Evolutionary conservation across 208 protist genomes (phyloP).

Genomic region (Angomonas desouzai): DNA sequence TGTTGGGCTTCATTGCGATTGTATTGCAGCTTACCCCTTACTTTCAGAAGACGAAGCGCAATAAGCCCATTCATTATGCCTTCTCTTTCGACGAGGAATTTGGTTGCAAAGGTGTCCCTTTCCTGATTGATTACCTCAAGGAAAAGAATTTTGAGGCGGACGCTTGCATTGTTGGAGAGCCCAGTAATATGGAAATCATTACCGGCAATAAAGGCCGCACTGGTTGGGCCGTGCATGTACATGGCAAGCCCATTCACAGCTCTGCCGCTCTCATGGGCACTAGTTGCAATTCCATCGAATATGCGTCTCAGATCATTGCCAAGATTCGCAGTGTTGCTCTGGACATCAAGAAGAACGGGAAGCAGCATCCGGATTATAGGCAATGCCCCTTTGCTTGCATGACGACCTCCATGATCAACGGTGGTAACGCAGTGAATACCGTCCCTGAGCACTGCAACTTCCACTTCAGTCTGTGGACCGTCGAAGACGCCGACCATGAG

Average conservation of each 20-base stretch:
- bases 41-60: constrained; percentile 24
- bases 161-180: constrained; percentile 40
- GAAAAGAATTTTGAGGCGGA: constrained; percentile 28
- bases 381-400: constrained; percentile 23
- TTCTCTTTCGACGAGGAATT: constrained; percentile 32
- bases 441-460: constrained; percentile 50
- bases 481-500: constrained; percentile 20
- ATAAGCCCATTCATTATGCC: constrained; percentile 33
- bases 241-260: constrained; percentile 45
- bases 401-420: constrained; percentile 33
- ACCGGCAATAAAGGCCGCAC: constrained; percentile 31
- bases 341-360: constrained; percentile 18
- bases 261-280: constrained; percentile 36
- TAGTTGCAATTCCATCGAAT: constrained; percentile 39
- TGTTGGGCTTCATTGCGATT: constrained; percentile 45
- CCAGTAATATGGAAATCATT: constrained; percentile 25
- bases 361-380: constrained; percentile 18
- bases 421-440: constrained; percentile 43
- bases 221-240: constrained; percentile 27
- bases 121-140: neutral
- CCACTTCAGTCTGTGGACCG: constrained; percentile 32
- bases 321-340: constrained; percentile 29
- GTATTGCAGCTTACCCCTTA: constrained; percentile 28
- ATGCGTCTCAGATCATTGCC: constrained; percentile 37
- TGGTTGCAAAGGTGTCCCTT: neutral